Evolutionary conservation across 148 eudicot species (phyloP).

Genomic region (Chenopodium suecicum): DNA sequence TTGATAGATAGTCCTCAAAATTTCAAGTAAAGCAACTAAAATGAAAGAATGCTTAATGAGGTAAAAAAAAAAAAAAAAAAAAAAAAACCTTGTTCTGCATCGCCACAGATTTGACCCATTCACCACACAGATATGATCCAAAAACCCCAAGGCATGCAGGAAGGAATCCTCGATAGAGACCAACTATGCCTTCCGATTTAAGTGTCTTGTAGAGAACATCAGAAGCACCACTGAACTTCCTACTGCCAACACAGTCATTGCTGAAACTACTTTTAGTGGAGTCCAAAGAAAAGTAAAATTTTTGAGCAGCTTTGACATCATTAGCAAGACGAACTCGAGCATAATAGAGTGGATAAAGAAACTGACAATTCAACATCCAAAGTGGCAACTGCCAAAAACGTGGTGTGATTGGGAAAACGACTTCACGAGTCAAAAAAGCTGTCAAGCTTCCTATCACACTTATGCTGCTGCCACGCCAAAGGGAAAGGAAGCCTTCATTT

Average conservation of each 20-base stretch:
- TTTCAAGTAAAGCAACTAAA: background rate
- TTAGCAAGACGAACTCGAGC: background rate
- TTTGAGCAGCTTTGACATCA: background rate
- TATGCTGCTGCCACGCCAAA: background rate
- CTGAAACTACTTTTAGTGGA: background rate
- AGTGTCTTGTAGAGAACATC: background rate
- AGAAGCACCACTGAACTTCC: background rate
- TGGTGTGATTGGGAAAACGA: background rate
- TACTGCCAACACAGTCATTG: background rate
- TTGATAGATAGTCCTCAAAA: background rate
- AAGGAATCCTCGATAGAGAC: background rate
- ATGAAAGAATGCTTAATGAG: background rate
- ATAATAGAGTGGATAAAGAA: background rate
- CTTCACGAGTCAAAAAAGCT: background rate
- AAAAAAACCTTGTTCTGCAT: background rate
- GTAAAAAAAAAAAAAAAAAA: too few species aligned
- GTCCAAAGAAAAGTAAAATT: background rate
- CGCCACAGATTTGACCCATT: background rate
- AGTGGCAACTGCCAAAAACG: background rate
- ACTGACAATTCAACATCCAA: background rate
- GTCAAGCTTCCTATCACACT: background rate
- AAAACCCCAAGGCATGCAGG: background rate
- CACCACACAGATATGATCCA: background rate
- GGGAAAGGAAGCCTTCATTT: background rate
- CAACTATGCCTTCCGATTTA: background rate